These are phyloP conservation scores for Candida insectorum DNA, from an alignment of 805 yeast genomes.

Conservation along the genomic window DNA sequence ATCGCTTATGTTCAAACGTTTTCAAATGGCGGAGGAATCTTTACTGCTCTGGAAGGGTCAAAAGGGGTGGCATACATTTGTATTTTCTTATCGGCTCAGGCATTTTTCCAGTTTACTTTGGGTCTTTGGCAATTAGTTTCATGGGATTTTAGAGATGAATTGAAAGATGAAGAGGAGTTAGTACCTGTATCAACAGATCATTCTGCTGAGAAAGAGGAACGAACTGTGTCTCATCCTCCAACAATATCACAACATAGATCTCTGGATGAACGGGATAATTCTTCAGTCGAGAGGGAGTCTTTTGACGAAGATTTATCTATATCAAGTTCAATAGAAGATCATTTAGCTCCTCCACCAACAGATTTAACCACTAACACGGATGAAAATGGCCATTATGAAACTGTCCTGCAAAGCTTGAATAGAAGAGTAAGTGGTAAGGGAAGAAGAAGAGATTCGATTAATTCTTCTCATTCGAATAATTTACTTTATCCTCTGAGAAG, in stretches of 20 bases:
- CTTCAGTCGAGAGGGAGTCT: not conserved
- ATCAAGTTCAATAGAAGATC: conserved; percentile 9
- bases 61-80: conserved; percentile 83
- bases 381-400: too few species aligned
- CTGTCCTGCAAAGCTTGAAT: conserved; percentile 1
- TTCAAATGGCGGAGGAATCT: conserved; percentile 54
- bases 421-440: conserved; percentile 2
- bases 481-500: conserved; percentile 8
- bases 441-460: conserved; percentile 5
- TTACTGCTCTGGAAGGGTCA: conserved; percentile 57
- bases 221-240: not conserved
- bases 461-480: not conserved
- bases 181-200: too few species aligned
- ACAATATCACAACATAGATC: not conserved
- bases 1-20: conserved; percentile 78
- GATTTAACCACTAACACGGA: conserved; percentile 1
- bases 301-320: conserved; percentile 9
- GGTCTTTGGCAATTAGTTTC: conserved; percentile 72
- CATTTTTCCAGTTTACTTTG: conserved; percentile 65
- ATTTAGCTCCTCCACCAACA: conserved; percentile 7
- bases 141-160: conserved; percentile 57
- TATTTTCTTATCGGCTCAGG: conserved; percentile 67
- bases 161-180: conserved; percentile 15
- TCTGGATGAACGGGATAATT: not conserved
- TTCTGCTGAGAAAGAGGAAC: not conserved